Conservation (phyloP, 208 protist genomes). For the Acanthamoeba sp. region DNA sequence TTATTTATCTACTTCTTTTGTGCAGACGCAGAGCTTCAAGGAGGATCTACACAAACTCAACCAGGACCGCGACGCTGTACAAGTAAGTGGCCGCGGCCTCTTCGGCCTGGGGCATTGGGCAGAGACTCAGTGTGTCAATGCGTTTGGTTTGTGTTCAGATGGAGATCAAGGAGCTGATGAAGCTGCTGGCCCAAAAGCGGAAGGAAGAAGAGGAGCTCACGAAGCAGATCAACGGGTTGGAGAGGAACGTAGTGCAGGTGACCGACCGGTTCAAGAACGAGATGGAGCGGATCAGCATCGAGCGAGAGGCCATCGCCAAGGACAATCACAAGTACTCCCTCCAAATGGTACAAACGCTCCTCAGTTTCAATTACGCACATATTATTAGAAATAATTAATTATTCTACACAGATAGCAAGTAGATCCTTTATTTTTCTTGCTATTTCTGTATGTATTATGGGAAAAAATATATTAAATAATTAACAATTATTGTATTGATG, state of each 20-base stretch:
- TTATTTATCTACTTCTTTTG: too few relatives aligned
- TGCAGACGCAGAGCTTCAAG: conserved; percentile 19
- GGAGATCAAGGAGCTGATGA: conserved; percentile 30
- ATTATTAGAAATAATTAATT: not conserved
- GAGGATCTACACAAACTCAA: not conserved
- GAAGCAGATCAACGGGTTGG: not conserved
- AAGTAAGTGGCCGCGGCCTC: not conserved
- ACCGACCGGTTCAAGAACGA: conserved; percentile 1
- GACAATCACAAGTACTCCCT: not conserved
- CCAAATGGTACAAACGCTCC: not conserved
- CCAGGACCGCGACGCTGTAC: not conserved
- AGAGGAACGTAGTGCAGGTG: not conserved
- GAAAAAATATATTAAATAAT: not conserved
- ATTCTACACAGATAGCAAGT: not conserved
- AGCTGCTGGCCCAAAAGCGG: not conserved
- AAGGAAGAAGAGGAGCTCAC: not conserved
- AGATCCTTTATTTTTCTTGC: not conserved
- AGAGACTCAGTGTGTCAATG: too few relatives aligned
- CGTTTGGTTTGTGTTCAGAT: not conserved
- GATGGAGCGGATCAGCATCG: not conserved
- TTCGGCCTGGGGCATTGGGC: not conserved
- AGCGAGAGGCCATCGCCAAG: not conserved
- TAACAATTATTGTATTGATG: too few relatives aligned
- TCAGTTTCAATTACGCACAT: not conserved
- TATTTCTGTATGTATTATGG: not conserved